Conservation (phyloP, 2,329 filamentous ascomycete species). For the Fusarium camptoceras region DNA sequence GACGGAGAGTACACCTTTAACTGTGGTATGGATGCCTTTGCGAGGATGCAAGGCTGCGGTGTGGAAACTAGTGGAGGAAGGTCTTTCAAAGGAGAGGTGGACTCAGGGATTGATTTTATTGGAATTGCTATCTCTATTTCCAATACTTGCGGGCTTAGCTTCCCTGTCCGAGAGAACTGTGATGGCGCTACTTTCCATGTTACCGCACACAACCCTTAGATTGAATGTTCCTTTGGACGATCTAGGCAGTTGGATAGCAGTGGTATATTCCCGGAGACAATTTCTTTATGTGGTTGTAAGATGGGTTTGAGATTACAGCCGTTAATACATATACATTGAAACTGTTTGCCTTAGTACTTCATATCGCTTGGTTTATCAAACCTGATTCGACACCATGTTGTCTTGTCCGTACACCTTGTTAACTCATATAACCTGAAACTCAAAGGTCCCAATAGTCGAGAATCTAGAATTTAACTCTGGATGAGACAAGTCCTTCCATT, state of each 20-base stretch:
- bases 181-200: neutral
- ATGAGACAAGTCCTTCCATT: no score
- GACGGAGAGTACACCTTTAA: neutral
- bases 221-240: neutral
- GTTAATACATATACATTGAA: no score
- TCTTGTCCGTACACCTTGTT: no score
- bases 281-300: rapidly evolving
- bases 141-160: neutral
- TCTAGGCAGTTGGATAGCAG: neutral
- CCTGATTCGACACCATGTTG: no score
- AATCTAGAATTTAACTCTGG: no score
- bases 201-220: neutral
- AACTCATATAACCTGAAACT: no score
- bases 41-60: neutral
- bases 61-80: neutral
- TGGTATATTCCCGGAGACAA: neutral
- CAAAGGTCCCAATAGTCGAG: no score
- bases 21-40: neutral
- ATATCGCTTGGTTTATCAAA: no score
- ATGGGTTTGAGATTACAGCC: no score
- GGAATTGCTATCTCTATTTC: neutral
- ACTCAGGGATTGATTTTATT: neutral
- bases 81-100: neutral
- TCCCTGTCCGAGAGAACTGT: neutral
- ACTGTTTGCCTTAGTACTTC: no score